Conservation (phyloP, 768 basidiomycete genomes). For the Grammothele lineata region DNA sequence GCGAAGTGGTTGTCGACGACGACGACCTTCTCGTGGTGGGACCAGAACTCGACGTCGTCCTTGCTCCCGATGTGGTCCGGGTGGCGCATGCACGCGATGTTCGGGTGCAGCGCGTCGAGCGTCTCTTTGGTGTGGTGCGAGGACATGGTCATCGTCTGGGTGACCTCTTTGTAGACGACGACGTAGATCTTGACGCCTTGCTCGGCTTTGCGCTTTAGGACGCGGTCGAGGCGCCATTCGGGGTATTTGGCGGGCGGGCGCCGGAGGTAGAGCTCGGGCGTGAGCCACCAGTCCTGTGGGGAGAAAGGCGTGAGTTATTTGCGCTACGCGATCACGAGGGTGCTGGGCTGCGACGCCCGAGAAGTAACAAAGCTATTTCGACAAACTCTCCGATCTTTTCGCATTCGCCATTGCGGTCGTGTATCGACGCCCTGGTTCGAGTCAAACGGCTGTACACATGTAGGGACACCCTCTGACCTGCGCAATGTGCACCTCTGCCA, state of each 20-base stretch:
- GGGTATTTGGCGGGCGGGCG: slow-evolving; percentile 83
- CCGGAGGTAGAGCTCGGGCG: slow-evolving; percentile 90
- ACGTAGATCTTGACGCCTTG: slow-evolving; percentile 91
- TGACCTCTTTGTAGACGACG: slow-evolving; percentile 94
- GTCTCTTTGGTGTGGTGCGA: slow-evolving; percentile 83
- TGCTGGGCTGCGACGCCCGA: too few species aligned
- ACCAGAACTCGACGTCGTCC: slow-evolving; percentile 84
- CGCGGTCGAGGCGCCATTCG: slow-evolving; percentile 84
- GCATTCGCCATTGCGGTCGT: too few species aligned
- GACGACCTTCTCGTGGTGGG: slow-evolving; percentile 89
- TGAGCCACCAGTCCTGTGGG: slow-evolving; percentile 84
- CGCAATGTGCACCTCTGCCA: too few species aligned
- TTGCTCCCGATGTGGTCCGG: slow-evolving; percentile 87
- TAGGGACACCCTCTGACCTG: too few species aligned
- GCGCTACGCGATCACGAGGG: too few species aligned
- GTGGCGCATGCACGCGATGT: slow-evolving; percentile 86
- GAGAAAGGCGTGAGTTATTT: not conserved
- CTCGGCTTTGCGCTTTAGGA: slow-evolving; percentile 85
- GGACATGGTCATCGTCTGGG: slow-evolving; percentile 87
- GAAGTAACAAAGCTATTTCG: too few species aligned
- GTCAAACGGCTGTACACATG: too few species aligned
- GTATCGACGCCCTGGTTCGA: too few species aligned
- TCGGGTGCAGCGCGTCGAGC: slow-evolving; percentile 80
- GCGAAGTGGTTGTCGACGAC: slow-evolving; percentile 84
- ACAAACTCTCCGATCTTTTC: too few species aligned